phyloP scores from a whole-genome alignment of 106 monocot species.

The Acanthochlamys bracteata region DNA sequence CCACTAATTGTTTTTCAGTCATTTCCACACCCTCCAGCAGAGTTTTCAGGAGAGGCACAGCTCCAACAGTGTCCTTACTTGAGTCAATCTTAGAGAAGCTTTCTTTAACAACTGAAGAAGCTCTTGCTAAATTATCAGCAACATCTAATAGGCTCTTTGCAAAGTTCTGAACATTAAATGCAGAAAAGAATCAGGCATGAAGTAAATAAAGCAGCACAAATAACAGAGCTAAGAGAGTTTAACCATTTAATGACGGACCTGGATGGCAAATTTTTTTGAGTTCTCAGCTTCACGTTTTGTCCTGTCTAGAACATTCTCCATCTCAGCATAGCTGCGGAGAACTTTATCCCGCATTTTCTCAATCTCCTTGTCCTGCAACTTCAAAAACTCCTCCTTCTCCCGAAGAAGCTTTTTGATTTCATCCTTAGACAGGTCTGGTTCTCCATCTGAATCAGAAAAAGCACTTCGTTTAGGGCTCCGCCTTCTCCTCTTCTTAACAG shows the following conservation, averaged over 20 bases:
- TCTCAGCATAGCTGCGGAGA: constrained; percentile 42
- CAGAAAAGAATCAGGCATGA: constrained; percentile 3
- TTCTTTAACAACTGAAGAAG: constrained; percentile 83
- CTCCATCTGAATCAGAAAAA: constrained; percentile 28
- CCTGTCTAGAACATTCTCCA: constrained; percentile 50
- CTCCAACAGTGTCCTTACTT: constrained; percentile 46
- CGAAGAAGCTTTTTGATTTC: constrained; percentile 34
- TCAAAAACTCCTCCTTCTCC: constrained; percentile 36
- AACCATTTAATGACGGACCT: constrained; percentile 16
- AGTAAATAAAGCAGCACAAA: background rate
- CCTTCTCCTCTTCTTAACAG: constrained; percentile 3
- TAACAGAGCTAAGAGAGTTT: background rate
- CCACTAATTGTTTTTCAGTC: constrained; percentile 16
- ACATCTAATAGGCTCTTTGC: constrained; percentile 86
- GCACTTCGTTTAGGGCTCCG: constrained; percentile 15
- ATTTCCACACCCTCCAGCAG: constrained; percentile 93
- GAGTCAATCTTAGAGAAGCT: constrained; percentile 78
- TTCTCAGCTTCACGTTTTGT: constrained; percentile 47
- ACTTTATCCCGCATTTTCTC: constrained; percentile 54
- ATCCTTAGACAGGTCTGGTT: constrained; percentile 23
- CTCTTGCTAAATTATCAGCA: constrained; percentile 91
- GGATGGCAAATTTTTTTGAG: constrained; percentile 52
- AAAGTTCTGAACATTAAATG: constrained; percentile 4
- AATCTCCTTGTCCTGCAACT: constrained; percentile 30
- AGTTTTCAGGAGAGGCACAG: constrained; percentile 65